Conservation (phyloP, 495 filamentous ascomycete genomes). For the Tricharina praecox region DNA sequence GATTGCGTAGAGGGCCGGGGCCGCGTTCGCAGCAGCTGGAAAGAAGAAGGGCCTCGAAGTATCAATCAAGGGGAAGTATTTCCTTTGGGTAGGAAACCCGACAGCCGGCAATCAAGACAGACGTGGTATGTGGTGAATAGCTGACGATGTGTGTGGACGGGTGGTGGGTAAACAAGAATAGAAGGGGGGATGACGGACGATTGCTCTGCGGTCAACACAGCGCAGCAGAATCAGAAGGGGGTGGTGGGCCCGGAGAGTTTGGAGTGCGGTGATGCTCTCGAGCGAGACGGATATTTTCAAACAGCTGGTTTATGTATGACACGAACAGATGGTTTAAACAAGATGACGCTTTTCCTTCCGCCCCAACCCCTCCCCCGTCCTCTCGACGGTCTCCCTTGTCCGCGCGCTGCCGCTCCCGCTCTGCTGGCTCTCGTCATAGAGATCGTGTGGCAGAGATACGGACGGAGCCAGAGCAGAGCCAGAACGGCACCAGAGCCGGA, state of each 20-base stretch:
- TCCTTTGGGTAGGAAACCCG: background rate
- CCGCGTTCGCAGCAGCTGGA: no score
- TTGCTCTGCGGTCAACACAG: conserved; percentile 4
- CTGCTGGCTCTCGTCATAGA: background rate
- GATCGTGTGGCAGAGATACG: no score
- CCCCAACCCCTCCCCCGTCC: background rate
- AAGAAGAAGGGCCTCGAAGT: no score
- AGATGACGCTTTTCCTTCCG: background rate
- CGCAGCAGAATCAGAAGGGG: background rate
- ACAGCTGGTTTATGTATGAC: background rate
- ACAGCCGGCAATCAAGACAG: background rate
- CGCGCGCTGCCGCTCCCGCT: background rate
- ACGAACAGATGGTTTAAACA: background rate
- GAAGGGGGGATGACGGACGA: background rate
- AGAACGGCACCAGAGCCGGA: no score
- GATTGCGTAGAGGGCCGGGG: conserved; percentile 5
- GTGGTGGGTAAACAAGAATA: conserved; percentile 1
- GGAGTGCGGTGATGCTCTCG: no score
- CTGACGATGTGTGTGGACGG: background rate
- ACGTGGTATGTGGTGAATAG: conserved; percentile 6
- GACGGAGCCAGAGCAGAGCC: no score
- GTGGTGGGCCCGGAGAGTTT: background rate
- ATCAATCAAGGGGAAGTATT: no score
- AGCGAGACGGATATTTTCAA: background rate
- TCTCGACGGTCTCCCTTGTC: background rate